A percentile compares a stretch with the other conserved stretches of the same genome.
Evolutionary conservation across 2,329 filamentous ascomycete genomes (phyloP).

Genomic region (Colletotrichum lindemuthianum): DNA sequence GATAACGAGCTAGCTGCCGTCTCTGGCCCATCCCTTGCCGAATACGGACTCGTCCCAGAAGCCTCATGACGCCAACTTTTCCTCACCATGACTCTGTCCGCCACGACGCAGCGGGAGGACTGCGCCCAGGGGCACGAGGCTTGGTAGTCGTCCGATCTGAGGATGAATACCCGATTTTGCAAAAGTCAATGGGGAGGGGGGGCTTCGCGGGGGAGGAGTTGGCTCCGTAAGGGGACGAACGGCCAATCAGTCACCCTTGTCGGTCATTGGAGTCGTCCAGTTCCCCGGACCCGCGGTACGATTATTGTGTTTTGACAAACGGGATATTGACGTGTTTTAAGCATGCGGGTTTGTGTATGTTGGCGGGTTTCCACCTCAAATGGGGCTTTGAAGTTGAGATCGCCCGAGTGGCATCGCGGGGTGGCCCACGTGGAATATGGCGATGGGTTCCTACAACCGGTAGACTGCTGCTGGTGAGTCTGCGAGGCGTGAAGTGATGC

Average conservation of each 20-base stretch:
- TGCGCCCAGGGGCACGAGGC: neutral
- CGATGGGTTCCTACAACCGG: no score
- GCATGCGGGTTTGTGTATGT: no score
- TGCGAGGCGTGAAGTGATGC: no score
- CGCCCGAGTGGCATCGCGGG: no score
- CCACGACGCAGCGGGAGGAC: neutral
- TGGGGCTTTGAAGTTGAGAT: no score
- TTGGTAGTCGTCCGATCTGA: neutral
- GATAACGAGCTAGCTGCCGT: slow-evolving; percentile 21
- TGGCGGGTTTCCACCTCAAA: no score
- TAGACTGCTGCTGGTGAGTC: no score
- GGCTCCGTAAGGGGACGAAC: neutral
- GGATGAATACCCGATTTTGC: slow-evolving; percentile 1
- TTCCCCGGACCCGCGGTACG: no score
- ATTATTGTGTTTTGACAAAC: no score
- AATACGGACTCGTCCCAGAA: slow-evolving; percentile 9
- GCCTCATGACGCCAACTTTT: slow-evolving; percentile 25
- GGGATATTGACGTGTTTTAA: no score
- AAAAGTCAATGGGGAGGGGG: neutral
- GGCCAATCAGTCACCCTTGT: neutral
- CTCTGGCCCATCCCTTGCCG: slow-evolving; percentile 10
- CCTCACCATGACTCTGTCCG: neutral
- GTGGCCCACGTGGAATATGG: no score
- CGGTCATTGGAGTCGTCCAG: no score
- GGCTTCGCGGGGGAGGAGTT: neutral